Base-by-base conservation (phyloP, 352 stramenopile species). In the Pythium myriotylum region DNA sequence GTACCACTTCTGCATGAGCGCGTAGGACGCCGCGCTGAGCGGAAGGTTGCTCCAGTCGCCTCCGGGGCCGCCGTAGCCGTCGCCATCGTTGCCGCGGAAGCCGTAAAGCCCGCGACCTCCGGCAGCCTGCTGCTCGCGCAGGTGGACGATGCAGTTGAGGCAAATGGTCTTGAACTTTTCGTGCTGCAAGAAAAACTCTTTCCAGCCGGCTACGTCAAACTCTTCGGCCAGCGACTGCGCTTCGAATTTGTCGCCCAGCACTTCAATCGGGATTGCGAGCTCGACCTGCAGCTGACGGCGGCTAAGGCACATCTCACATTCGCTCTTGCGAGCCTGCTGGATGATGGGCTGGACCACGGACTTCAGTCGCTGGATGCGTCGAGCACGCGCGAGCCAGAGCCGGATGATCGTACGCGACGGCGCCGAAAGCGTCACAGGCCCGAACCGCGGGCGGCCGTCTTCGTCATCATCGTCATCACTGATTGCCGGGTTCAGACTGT, bases 131-230 rank as follows among this genome's bases (percentile, higher is more conserved):
- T 79, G 17, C 65, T 82, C 63, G 74, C 85, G 41, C 24, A 96
- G 59, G 59, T 96, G 81, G 16, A 89, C 78, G 32, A 98, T 80
- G 67, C 96, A 98, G 51, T 91, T 94, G 17, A 98, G 72, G 59
- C 94, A 98, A 24, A 98, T 79, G 19, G 95, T 98, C 78, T 97
- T 91, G 72, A 98, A 98, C 49, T 82, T 83, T 69, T 98, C 88
- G 66, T 98, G 86, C 72, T 95, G 85, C 35, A 84, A 71, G 59
- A 97, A 99, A 60, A 98, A 99, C 13, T 84, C 84, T 67, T 98
- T 99, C 92, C 95, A 99, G 7, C 91, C 88, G 2, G 88, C 89
- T 45, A 97, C 85, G 39, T 97, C 89, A 55, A 99, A 97, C 58
- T 98, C 93, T 27, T 95, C 88, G 1, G 79, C 76, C 5, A 94